Evolutionary conservation across 2,329 filamentous ascomycete species (phyloP).

Genomic region (Fusarium acutatum): DNA sequence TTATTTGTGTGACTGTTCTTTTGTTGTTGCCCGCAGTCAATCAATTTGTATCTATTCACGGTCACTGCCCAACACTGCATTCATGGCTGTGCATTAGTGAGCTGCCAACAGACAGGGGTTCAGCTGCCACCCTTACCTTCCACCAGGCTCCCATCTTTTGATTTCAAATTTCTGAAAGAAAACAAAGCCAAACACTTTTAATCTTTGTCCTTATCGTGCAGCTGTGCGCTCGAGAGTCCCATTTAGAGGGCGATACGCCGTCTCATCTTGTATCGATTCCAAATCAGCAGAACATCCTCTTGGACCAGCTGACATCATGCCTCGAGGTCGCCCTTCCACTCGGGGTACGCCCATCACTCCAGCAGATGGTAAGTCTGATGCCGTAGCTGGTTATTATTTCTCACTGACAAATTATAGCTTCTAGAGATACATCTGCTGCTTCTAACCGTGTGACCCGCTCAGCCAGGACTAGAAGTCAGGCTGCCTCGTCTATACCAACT

Average conservation of each 20-base stretch:
- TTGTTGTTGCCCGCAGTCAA: slow-evolving; percentile 12
- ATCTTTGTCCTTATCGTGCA: background rate
- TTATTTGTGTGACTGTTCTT: slow-evolving; percentile 1
- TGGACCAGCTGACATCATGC: slow-evolving; percentile 32
- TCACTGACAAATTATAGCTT: slow-evolving; percentile 20
- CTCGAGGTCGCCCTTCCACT: slow-evolving; percentile 43
- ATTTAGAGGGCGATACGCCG: background rate
- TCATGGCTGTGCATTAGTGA: slow-evolving; percentile 26
- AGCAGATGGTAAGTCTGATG: slow-evolving; percentile 24
- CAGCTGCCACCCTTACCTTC: slow-evolving; percentile 1
- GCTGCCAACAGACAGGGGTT: slow-evolving; percentile 17
- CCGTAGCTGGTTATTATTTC: background rate
- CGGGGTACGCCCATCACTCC: slow-evolving; percentile 25
- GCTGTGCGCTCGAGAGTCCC: background rate
- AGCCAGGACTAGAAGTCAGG: slow-evolving; percentile 29
- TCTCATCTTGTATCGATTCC: background rate
- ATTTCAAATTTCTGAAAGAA: background rate
- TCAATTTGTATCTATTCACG: slow-evolving; percentile 9
- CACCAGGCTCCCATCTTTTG: background rate
- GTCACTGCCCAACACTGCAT: slow-evolving; percentile 15
- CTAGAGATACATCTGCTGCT: slow-evolving; percentile 23
- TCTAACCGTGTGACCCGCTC: slow-evolving; percentile 41
- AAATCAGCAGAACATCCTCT: background rate
- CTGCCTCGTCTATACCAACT: slow-evolving; percentile 3
- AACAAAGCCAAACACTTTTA: background rate